phyloP scores from a whole-genome alignment of 192 early-diverging fungal genomes.

The Coemansia sp. region DNA sequence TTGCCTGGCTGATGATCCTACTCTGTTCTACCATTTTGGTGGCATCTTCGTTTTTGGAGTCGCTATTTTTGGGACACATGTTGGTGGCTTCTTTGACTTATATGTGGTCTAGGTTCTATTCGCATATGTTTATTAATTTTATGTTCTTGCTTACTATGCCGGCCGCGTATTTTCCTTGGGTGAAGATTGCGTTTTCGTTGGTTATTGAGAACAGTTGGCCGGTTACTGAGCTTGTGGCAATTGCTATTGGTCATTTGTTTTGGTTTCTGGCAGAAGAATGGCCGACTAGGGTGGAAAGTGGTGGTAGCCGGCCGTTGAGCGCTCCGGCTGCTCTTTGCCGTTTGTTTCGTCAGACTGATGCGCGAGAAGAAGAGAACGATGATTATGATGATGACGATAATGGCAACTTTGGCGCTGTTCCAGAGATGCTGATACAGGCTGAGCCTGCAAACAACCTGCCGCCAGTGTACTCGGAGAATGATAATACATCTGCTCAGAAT shows the following conservation, averaged over 20 bases:
- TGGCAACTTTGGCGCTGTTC: background rate
- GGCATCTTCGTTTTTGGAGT: conserved; percentile 36
- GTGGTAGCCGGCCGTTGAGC: conserved; percentile 18
- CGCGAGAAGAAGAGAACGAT: background rate
- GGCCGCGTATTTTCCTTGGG: conserved; percentile 92
- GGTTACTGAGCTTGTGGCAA: conserved; percentile 75
- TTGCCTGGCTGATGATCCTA: conserved; percentile 84
- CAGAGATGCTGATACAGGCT: background rate
- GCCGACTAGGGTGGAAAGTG: conserved; percentile 68
- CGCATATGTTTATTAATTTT: conserved; percentile 84
- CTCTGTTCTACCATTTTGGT: conserved; percentile 59
- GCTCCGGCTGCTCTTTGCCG: conserved; percentile 38
- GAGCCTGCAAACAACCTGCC: background rate
- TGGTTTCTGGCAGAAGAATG: conserved; percentile 96
- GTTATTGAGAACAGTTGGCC: conserved; percentile 73
- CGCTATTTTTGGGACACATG: conserved; percentile 81
- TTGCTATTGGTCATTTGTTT: conserved; percentile 89
- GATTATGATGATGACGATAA: background rate
- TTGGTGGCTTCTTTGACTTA: conserved; percentile 88
- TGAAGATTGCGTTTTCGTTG: conserved; percentile 82
- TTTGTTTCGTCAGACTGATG: conserved; percentile 29
- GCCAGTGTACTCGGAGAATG: background rate
- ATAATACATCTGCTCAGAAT: background rate
- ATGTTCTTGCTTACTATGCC: conserved; percentile 88
- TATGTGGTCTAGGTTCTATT: conserved; percentile 95